Evolutionary conservation across 2,329 filamentous ascomycete species (phyloP).

Genomic region (Aspergillus transmontanensis): DNA sequence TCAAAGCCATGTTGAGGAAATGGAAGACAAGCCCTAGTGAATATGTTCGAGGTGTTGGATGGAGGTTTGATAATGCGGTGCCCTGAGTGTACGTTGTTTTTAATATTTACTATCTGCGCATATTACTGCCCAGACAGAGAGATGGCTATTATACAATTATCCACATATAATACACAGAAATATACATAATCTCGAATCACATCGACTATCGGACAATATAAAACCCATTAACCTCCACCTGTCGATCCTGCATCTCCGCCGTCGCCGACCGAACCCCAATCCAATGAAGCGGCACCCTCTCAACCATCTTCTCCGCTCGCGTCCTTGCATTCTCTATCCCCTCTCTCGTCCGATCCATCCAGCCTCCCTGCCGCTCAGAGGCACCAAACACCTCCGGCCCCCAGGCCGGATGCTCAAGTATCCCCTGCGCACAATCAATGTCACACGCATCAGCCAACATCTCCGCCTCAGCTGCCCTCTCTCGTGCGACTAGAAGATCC

Average conservation of each 20-base stretch:
- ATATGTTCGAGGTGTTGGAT: not conserved
- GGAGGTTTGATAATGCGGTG: not conserved
- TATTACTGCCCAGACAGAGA: not conserved
- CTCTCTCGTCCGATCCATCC: slow-evolving; percentile 48
- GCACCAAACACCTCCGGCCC: slow-evolving; percentile 21
- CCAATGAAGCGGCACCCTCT: slow-evolving; percentile 61
- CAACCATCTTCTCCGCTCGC: slow-evolving; percentile 57
- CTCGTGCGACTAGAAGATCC: not conserved
- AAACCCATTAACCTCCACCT: slow-evolving; percentile 39
- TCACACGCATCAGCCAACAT: slow-evolving; percentile 26
- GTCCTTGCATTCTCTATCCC: slow-evolving; percentile 53
- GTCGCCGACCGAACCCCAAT: slow-evolving; percentile 57
- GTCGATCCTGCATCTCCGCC: slow-evolving; percentile 50
- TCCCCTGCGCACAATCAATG: slow-evolving; percentile 36
- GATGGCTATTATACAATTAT: not conserved
- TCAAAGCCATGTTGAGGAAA: not conserved
- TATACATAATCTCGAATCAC: not conserved
- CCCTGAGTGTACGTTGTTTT: not conserved
- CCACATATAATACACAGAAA: not conserved
- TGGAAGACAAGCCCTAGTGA: not conserved
- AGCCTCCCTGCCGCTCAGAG: not conserved
- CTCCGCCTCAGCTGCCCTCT: not conserved
- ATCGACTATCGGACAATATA: slow-evolving; percentile 36
- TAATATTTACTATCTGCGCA: not conserved
- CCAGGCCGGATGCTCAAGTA: slow-evolving; percentile 43